phyloP scores from a whole-genome alignment of 345 rosid species.

The Turritis glabra region DNA sequence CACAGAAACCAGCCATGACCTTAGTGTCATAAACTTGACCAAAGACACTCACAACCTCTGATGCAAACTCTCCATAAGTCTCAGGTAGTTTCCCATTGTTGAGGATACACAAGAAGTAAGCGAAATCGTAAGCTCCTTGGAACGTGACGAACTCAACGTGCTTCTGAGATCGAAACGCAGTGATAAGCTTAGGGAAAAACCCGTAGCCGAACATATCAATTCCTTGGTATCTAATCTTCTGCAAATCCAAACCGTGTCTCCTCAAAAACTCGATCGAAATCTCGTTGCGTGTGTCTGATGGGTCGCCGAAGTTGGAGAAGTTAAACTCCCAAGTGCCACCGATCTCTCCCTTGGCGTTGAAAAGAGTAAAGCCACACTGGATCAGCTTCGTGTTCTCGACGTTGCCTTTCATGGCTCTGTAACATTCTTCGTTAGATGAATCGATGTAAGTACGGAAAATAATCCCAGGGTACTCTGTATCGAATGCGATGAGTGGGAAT shows the following conservation, averaged over 20 bases:
- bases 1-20: constrained; percentile 35
- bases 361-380: constrained; percentile 33
- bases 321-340: constrained; percentile 39
- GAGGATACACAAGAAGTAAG: constrained; percentile 8
- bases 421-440: neutral
- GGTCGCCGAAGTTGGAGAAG: constrained; percentile 33
- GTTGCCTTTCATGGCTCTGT: neutral
- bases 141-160: constrained; percentile 21
- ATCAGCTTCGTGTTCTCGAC: constrained; percentile 28
- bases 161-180: neutral
- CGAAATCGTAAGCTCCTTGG: constrained; percentile 38
- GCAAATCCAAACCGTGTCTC: constrained; percentile 29
- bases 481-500: constrained; percentile 29
- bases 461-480: constrained; percentile 23
- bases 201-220: constrained; percentile 21
- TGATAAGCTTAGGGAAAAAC: constrained; percentile 10
- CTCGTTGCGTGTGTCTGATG: constrained; percentile 20
- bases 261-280: constrained; percentile 16
- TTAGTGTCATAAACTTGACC: constrained; percentile 38
- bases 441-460: neutral
- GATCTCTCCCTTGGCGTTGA: constrained; percentile 29
- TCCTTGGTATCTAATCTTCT: constrained; percentile 27
- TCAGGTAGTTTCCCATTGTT: constrained; percentile 10
- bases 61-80: neutral
- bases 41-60: neutral